Percentiles rank a stretch among this genome's conserved stretches.
Conservation (phyloP, 306 rosid genomes). For the Sophora flavescens region DNA sequence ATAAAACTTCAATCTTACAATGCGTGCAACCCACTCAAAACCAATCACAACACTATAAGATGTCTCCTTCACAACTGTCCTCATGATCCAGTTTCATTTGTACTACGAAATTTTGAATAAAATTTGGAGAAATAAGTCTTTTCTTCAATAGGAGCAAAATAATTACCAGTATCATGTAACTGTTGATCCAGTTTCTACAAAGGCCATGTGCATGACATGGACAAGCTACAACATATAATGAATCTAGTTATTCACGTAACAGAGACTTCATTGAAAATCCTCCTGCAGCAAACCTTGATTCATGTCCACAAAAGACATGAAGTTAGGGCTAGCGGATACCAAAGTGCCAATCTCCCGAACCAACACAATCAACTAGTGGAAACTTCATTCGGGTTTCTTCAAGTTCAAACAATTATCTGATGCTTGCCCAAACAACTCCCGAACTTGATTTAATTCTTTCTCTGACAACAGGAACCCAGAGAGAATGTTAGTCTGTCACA, state of each 20-base stretch:
- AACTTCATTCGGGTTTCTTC: constrained; percentile 73
- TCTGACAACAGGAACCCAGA: constrained; percentile 60
- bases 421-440: constrained; percentile 76
- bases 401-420: constrained; percentile 88
- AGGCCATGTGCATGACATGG: not conserved
- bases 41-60: too few species aligned
- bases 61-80: too few species aligned
- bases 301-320: too few species aligned
- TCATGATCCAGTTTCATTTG: too few species aligned
- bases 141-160: not conserved
- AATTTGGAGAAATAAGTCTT: not conserved
- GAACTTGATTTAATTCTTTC: constrained; percentile 75
- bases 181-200: constrained; percentile 1
- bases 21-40: too few species aligned
- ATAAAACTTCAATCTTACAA: not conserved
- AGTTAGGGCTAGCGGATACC: not conserved
- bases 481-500: constrained; percentile 25
- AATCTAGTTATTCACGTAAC: not conserved
- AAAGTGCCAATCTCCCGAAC: not conserved
- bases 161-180: not conserved
- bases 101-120: not conserved
- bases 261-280: not conserved
- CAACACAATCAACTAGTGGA: constrained; percentile 22
- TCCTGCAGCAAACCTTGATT: too few species aligned
- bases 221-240: not conserved